Percentiles rank a stretch among this genome's conserved stretches.
phyloP scores from a whole-genome alignment of 2,329 filamentous ascomycete species.

The Fusarium paranaense region DNA sequence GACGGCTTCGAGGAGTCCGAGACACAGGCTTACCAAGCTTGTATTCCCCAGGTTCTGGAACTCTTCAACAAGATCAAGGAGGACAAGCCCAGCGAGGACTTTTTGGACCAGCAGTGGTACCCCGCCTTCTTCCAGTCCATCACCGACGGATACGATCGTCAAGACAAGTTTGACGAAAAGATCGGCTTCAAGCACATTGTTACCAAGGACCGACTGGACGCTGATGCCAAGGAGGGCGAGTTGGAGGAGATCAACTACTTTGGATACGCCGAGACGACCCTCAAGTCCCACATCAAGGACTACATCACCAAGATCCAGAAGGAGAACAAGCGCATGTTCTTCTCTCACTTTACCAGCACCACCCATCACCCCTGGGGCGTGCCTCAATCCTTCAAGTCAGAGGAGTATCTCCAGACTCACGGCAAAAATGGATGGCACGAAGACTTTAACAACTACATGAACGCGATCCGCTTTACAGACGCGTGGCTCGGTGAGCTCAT shows the following conservation, averaged over 20 bases:
- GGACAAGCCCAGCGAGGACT: conserved; percentile 31
- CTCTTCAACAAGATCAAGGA: conserved; percentile 48
- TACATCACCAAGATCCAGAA: conserved; percentile 45
- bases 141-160: conserved; percentile 51
- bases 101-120: conserved; percentile 47
- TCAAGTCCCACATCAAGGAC: conserved; percentile 48
- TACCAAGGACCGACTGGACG: conserved; percentile 43
- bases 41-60: conserved; percentile 53
- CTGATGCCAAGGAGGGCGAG: conserved; percentile 17
- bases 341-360: conserved; percentile 53
- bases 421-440: conserved; percentile 44
- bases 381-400: conserved; percentile 32
- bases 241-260: conserved; percentile 49
- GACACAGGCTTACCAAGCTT: conserved; percentile 57
- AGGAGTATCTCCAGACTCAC: conserved; percentile 29
- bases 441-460: conserved; percentile 50
- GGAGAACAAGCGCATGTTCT: conserved; percentile 50
- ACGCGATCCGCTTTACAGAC: conserved; percentile 49
- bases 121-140: conserved; percentile 52
- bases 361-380: conserved; percentile 49
- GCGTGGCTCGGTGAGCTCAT: conserved; percentile 48
- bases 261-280: conserved; percentile 47
- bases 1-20: conserved; percentile 56
- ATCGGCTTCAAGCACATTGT: conserved; percentile 49
- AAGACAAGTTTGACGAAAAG: conserved; percentile 46